Evolutionary conservation across 192 early-diverging fungal species (phyloP), one percentile per base, ranked within the genome.

Genomic region (Coemansia sp.): DNA sequence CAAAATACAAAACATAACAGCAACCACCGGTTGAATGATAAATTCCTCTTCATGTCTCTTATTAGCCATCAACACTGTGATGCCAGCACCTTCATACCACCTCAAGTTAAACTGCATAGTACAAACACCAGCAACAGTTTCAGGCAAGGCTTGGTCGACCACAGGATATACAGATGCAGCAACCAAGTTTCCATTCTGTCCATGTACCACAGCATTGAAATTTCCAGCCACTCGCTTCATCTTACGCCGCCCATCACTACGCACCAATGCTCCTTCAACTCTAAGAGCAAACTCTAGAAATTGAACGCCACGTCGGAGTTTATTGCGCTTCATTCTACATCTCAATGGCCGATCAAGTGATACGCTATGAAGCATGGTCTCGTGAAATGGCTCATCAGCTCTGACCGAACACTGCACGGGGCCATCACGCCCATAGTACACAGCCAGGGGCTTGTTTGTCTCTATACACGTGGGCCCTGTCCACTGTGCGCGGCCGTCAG

Each of bases 1-100:
- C 9, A 77, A 67, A 15, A 77, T 45, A 29, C 73, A 77, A 23
- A 69, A 70, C 73, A 77, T 69, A 9, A 66, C 15, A 1, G 67
- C 66, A 27, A 77, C 66, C 9, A 77, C 50, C 6, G 73, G 73
- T 30, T 60, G 53, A 45, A 77, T 77, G 29, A 69, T 56, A 37
- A 69, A 68, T 36, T 65, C 66, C 27, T 77, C 66, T 35, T 77
- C 61, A 29, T 58, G 36, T 7, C 66, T 48, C 50, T 57, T 46
- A 33, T 60, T 77, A 9, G 73, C 62, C 73, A 77, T 77, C 26
- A 69, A 46, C 32, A 56, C 47, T 7, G 61, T 34, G 13, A 66
- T 24, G 0, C 58, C 60, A 4, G 36, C 32, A 9, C 72, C 72
- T 27, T 64, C 66, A 33, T 77, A 77, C 73, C 73, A 77, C 13